Conservation (phyloP, 495 filamentous ascomycete genomes). For the Neurospora sp. region DNA sequence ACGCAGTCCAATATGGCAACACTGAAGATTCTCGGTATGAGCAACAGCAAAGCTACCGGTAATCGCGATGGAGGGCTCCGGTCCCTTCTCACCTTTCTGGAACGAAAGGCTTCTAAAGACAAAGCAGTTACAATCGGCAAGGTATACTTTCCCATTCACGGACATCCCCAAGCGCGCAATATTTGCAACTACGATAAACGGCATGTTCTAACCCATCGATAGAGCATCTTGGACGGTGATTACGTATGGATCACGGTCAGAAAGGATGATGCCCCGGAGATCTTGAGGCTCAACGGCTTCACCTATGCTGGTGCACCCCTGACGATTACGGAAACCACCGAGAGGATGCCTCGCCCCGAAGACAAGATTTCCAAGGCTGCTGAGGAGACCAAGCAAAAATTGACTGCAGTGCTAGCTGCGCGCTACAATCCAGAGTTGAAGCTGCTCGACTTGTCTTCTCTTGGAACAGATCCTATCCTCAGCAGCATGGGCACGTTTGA, state of each 20-base stretch:
- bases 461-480: conserved; percentile 59
- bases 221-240: conserved; percentile 64
- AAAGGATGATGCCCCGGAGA: conserved; percentile 48
- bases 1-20: conserved; percentile 19
- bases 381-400: conserved; percentile 31
- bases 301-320: conserved; percentile 54
- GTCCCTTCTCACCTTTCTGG: conserved; percentile 65
- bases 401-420: conserved; percentile 49
- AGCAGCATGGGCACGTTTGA: conserved; percentile 66
- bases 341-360: conserved; percentile 17
- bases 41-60: conserved; percentile 59
- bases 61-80: conserved; percentile 63
- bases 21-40: conserved; percentile 59
- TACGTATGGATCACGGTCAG: conserved; percentile 55
- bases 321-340: conserved; percentile 33
- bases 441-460: conserved; percentile 67
- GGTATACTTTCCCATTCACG: conserved; percentile 50
- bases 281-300: conserved; percentile 54
- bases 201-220: conserved; percentile 53
- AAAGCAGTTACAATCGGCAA: conserved; percentile 63
- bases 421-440: conserved; percentile 63
- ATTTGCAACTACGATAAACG: conserved; percentile 27
- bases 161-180: not conserved
- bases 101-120: conserved; percentile 60
- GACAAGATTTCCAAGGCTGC: conserved; percentile 29